Conservation (phyloP, 1,139 yeast species). For the Tardiomyces digboiensis region DNA sequence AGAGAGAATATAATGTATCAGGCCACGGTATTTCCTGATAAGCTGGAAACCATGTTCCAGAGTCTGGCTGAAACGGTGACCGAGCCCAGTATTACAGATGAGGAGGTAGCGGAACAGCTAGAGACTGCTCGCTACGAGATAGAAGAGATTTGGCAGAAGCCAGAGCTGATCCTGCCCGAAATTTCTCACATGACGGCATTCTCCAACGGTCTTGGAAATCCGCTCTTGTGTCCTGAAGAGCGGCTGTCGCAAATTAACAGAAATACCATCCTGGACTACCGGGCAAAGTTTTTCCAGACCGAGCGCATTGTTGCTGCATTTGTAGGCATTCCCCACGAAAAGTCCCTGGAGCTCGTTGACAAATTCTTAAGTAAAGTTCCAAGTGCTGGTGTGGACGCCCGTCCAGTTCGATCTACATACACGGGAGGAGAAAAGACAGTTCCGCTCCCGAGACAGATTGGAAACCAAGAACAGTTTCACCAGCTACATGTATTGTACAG, state of each 20-base stretch:
- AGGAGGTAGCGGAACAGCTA: slow-evolving; percentile 67
- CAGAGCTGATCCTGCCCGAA: slow-evolving; percentile 86
- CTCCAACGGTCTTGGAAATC: slow-evolving; percentile 73
- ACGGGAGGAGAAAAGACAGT: slow-evolving; percentile 69
- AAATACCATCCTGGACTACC: slow-evolving; percentile 49
- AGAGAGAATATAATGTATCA: slow-evolving; percentile 89
- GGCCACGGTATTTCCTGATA: slow-evolving; percentile 85
- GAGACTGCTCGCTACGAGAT: slow-evolving; percentile 75
- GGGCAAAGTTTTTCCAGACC: slow-evolving; percentile 64
- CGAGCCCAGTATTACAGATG: slow-evolving; percentile 55
- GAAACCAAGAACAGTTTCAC: slow-evolving; percentile 71
- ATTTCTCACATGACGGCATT: slow-evolving; percentile 79
- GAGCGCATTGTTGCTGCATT: slow-evolving; percentile 79
- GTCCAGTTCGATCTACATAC: slow-evolving; percentile 42
- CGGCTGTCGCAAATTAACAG: slow-evolving; percentile 47
- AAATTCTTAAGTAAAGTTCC: slow-evolving; percentile 32
- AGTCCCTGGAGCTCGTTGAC: slow-evolving; percentile 57
- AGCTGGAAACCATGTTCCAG: slow-evolving; percentile 74
- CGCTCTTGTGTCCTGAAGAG: slow-evolving; percentile 73
- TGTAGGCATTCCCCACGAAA: slow-evolving; percentile 71
- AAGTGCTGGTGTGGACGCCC: slow-evolving; percentile 9
- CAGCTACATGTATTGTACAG: slow-evolving; percentile 87
- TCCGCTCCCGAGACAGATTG: slow-evolving; percentile 53
- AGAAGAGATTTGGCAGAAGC: slow-evolving; percentile 69
- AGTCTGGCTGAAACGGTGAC: slow-evolving; percentile 75